Conservation (phyloP, 2,329 filamentous ascomycete species). For the Arthrobotrys conoides region DNA sequence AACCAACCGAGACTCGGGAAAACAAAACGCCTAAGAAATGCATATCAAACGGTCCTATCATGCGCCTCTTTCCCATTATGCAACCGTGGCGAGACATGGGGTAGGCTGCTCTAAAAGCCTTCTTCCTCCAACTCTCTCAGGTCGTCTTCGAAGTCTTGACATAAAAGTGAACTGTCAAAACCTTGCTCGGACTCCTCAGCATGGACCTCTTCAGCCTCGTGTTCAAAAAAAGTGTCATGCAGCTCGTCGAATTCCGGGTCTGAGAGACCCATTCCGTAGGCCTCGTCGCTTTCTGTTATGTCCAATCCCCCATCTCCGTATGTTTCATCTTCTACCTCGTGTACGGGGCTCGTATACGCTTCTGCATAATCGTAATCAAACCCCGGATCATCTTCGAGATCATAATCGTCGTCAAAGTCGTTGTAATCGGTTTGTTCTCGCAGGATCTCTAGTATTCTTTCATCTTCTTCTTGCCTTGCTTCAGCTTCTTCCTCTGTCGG, state of each 20-base stretch:
- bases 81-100: slow-evolving; percentile 8
- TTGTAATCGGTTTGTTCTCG: slow-evolving; percentile 57
- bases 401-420: slow-evolving; percentile 58
- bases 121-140: slow-evolving; percentile 53
- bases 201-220: slow-evolving; percentile 8
- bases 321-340: slow-evolving; percentile 27
- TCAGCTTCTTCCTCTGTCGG: slow-evolving; percentile 24
- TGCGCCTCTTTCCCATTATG: slow-evolving; percentile 7
- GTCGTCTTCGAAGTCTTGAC: slow-evolving; percentile 50
- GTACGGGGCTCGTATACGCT: slow-evolving; percentile 39
- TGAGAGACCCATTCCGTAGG: slow-evolving; percentile 49
- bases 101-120: slow-evolving; percentile 18
- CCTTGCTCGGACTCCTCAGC: slow-evolving; percentile 23
- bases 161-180: slow-evolving; percentile 44
- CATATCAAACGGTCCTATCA: slow-evolving; percentile 16
- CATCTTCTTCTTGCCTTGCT: slow-evolving; percentile 43
- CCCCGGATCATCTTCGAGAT: slow-evolving; percentile 36
- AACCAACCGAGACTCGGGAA: slow-evolving; percentile 22
- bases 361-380: slow-evolving; percentile 54
- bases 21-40: slow-evolving; percentile 22
- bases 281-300: slow-evolving; percentile 41
- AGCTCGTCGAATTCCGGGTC: slow-evolving; percentile 57
- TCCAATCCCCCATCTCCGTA: slow-evolving; percentile 17
- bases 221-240: slow-evolving; percentile 34
- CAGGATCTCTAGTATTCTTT: slow-evolving; percentile 35